Percentiles rank a stretch among this genome's conserved stretches.
Conservation (phyloP, 2,329 filamentous ascomycete genomes). For the Alternaria sp. region DNA sequence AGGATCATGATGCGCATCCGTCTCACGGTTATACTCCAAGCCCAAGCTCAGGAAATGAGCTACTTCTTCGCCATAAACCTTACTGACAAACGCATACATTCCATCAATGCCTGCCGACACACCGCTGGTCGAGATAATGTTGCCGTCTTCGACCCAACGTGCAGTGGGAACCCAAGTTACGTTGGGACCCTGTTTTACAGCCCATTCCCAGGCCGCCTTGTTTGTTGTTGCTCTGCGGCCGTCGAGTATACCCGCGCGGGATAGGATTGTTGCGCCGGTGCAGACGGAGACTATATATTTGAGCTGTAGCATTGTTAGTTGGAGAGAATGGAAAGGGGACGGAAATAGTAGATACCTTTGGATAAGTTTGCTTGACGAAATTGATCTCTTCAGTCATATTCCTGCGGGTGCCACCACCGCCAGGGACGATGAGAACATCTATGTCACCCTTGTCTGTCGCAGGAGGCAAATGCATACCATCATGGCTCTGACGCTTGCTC, state of each 20-base stretch:
- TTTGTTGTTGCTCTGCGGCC: slow-evolving; percentile 71
- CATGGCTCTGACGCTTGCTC: not conserved
- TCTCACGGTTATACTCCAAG: slow-evolving; percentile 65
- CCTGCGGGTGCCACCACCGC: slow-evolving; percentile 61
- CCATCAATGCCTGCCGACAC: slow-evolving; percentile 70
- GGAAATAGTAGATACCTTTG: slow-evolving; percentile 48
- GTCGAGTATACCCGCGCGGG: slow-evolving; percentile 67
- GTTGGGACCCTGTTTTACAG: slow-evolving; percentile 57
- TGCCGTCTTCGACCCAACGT: slow-evolving; percentile 71
- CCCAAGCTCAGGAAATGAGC: slow-evolving; percentile 57
- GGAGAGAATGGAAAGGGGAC: not conserved
- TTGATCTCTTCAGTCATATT: slow-evolving; percentile 51
- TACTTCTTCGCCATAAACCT: slow-evolving; percentile 62
- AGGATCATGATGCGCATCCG: slow-evolving; percentile 60
- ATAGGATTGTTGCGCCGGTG: slow-evolving; percentile 68
- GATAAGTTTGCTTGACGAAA: slow-evolving; percentile 60
- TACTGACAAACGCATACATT: slow-evolving; percentile 63
- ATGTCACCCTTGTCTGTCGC: slow-evolving; percentile 45
- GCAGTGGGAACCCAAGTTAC: slow-evolving; percentile 63
- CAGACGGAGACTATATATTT: slow-evolving; percentile 70
- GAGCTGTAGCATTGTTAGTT: slow-evolving; percentile 9
- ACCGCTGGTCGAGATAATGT: slow-evolving; percentile 71
- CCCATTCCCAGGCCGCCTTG: slow-evolving; percentile 63
- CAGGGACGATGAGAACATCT: slow-evolving; percentile 71
- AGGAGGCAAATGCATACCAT: not conserved